A percentile compares a stretch with the other conserved stretches of the same genome.
These are phyloP conservation scores for Podila minutissima DNA, from an alignment of 192 early-diverging fungal genomes.

Conservation along the genomic window DNA sequence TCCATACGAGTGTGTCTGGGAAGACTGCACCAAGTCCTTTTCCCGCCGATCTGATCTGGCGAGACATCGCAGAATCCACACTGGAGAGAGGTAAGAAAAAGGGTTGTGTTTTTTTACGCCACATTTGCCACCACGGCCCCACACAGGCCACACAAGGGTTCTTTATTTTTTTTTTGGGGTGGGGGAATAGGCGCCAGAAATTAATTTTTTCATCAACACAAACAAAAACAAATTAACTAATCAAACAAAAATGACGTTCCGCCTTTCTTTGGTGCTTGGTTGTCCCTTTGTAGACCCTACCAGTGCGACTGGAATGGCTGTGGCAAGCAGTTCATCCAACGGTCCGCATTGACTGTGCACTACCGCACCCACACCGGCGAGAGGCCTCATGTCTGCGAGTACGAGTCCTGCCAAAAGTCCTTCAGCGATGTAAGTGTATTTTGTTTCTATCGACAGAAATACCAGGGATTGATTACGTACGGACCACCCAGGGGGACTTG, in stretches of 20 bases:
- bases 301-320: conserved; percentile 70
- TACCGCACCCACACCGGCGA: conserved; percentile 79
- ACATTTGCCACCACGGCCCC: too few species aligned
- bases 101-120: neutral
- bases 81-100: conserved; percentile 64
- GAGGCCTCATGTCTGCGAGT: conserved; percentile 73
- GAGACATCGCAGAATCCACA: conserved; percentile 79
- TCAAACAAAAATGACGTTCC: too few species aligned
- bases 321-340: conserved; percentile 83
- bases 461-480: too few species aligned
- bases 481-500: too few species aligned
- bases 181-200: too few species aligned
- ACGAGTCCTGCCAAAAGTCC: conserved; percentile 73
- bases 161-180: neutral
- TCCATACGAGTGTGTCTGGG: conserved; percentile 66
- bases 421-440: conserved; percentile 70
- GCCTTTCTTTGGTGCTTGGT: neutral
- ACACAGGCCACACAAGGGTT: too few species aligned
- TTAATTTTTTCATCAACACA: neutral
- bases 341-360: conserved; percentile 83
- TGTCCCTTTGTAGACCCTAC: conserved; percentile 57
- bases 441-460: too few species aligned
- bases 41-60: conserved; percentile 76
- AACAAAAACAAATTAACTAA: neutral
- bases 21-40: conserved; percentile 72